Base-by-base conservation (phyloP, 148 eudicot genomes). In the Heliosperma pusillum region DNA sequence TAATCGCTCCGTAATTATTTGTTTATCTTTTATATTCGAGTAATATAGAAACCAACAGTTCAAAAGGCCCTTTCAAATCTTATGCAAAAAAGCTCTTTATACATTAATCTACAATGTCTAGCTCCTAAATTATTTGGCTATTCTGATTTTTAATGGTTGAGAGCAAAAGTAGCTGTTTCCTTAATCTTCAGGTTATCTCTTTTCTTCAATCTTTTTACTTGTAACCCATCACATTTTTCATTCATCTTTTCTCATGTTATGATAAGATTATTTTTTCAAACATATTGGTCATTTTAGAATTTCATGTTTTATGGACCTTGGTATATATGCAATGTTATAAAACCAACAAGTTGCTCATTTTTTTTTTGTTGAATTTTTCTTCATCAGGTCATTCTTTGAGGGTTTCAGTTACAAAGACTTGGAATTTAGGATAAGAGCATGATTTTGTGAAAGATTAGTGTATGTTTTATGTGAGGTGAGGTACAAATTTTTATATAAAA, bases 91-190 rank as follows among this genome's bases (percentile, higher is more conserved):
- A 68, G 42, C 64, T 65, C 36, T 29, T 75, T 52, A 26, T 17
- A 20, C 13, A 26, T 20, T 77, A 24, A 50, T 21, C 19, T 24
- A 42, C 10, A 26, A 57, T 20, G 20, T n/a, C 10, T 16, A 29
- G 59, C 47, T 64, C 33, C 75, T 53, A 53, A 36, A 40, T 78
- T 78, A 64, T 66, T 57, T 52, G 72, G 66, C 66, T 16, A 1
- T 25, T 65, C 10, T 55, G 30, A 25, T 24, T 71, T 58, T 50
- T 63, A 29, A 80, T 80, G 74, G 82, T 19, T 27, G 79, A 55
- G 69, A 66, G 76, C 47, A 71, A 76, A 71, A 80, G 76, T 80
- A 57, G 83, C 40, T 76, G 67, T 70, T 80, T 80, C 63, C 80
- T 80, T 80, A 61, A 67, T 80, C 26, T 66, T 66, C 62, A 71